A percentile compares a stretch with the other conserved stretches of the same genome.
These are phyloP conservation scores for Xylariaceae sp. DNA, from an alignment of 2,329 filamentous ascomycete genomes.

Conservation along the genomic window DNA sequence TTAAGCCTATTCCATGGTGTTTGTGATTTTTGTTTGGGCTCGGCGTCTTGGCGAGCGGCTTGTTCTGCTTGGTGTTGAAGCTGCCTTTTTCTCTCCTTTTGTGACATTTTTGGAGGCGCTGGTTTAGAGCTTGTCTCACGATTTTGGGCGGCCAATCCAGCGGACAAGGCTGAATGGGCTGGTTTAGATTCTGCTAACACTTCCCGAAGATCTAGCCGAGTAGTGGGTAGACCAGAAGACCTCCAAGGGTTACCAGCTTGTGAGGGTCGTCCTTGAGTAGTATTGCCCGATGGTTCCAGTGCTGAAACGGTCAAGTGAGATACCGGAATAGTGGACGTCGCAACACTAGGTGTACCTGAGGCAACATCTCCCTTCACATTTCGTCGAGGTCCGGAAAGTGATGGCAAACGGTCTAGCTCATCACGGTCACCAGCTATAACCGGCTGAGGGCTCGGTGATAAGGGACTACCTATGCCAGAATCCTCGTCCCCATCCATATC, in stretches of 20 bases:
- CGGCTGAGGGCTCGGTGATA: constrained; percentile 36
- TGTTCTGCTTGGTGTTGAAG: constrained; percentile 68
- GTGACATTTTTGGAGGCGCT: constrained; percentile 71
- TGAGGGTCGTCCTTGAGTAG: constrained; percentile 23
- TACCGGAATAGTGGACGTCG: constrained; percentile 22
- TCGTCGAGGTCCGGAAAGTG: constrained; percentile 46
- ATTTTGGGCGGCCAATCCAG: constrained; percentile 59
- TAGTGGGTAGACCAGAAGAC: constrained; percentile 56
- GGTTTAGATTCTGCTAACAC: constrained; percentile 71
- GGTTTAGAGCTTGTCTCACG: constrained; percentile 47
- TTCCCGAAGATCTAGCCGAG: constrained; percentile 75
- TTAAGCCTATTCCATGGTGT: constrained; percentile 54
- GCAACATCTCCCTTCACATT: constrained; percentile 46
- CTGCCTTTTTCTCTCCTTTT: constrained; percentile 89
- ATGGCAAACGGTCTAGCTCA: constrained; percentile 41
- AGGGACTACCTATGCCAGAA: constrained; percentile 39
- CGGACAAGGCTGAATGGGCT: constrained; percentile 58
- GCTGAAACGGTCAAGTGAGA: constrained; percentile 14
- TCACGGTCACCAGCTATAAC: constrained; percentile 21
- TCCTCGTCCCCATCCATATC: constrained; percentile 86
- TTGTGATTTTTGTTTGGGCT: constrained; percentile 41
- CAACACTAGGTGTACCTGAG: constrained; percentile 17
- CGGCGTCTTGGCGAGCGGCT: constrained; percentile 45
- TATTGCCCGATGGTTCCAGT: constrained; percentile 19
- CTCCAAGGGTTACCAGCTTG: constrained; percentile 55